Evolutionary conservation across 192 early-diverging fungal genomes (phyloP).

Genomic region (Coemansia asiatica): DNA sequence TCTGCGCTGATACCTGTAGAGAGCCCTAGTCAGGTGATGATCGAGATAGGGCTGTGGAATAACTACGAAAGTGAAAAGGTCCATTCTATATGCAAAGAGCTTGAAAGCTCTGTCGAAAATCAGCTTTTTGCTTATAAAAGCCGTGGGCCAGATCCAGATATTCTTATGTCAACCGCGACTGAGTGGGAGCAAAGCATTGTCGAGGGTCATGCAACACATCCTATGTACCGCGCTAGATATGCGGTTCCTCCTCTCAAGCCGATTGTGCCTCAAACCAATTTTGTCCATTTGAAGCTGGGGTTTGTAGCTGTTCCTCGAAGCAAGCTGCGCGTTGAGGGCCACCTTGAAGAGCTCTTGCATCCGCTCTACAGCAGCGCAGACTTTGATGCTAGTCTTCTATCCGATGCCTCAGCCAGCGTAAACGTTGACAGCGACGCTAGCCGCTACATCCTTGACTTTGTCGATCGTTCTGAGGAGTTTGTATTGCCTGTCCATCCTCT

Average conservation of each 20-base stretch:
- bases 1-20: slow-evolving; percentile 14
- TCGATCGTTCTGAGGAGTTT: slow-evolving; percentile 31
- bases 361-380: slow-evolving; percentile 38
- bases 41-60: slow-evolving; percentile 47
- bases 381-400: not conserved
- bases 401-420: not conserved
- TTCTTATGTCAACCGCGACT: slow-evolving; percentile 46
- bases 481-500: slow-evolving; percentile 64
- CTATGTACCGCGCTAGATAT: slow-evolving; percentile 66
- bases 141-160: slow-evolving; percentile 25
- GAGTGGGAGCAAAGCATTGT: slow-evolving; percentile 68
- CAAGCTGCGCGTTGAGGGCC: slow-evolving; percentile 50
- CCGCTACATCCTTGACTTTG: slow-evolving; percentile 25
- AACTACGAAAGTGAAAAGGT: slow-evolving; percentile 32
- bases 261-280: slow-evolving; percentile 41
- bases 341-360: slow-evolving; percentile 40
- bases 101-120: slow-evolving; percentile 58
- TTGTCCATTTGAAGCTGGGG: slow-evolving; percentile 45
- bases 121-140: slow-evolving; percentile 49
- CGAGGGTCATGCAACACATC: slow-evolving; percentile 71
- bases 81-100: slow-evolving; percentile 50
- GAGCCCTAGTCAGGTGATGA: slow-evolving; percentile 50
- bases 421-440: not conserved
- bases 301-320: slow-evolving; percentile 57
- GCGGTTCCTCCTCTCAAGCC: slow-evolving; percentile 58